phyloP scores from a whole-genome alignment of 2,329 filamentous ascomycete genomes.

The Orbilia quercus region DNA sequence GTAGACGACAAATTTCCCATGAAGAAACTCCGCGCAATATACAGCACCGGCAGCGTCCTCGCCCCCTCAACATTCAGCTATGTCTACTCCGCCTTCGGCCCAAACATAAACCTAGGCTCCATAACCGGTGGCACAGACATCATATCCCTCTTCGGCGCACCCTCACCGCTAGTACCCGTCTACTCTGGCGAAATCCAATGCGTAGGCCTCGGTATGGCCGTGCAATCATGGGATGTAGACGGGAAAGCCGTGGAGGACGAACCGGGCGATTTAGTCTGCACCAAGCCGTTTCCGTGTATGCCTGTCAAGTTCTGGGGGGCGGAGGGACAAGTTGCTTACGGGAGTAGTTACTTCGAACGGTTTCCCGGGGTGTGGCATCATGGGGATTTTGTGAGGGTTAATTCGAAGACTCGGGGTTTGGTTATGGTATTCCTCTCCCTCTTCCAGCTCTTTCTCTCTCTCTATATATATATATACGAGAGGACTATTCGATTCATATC shows the following conservation, averaged over 20 bases:
- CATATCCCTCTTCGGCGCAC: slow-evolving; percentile 90
- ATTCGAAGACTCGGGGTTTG: slow-evolving; percentile 78
- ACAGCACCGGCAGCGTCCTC: slow-evolving; percentile 91
- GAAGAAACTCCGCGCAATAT: slow-evolving; percentile 80
- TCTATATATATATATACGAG: too few relatives aligned
- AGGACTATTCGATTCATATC: too few relatives aligned
- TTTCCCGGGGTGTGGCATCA: slow-evolving; percentile 87
- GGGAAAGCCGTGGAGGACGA: slow-evolving; percentile 68
- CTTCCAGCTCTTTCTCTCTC: too few relatives aligned
- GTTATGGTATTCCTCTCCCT: too few relatives aligned
- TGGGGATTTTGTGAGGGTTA: slow-evolving; percentile 85
- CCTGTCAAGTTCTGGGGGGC: slow-evolving; percentile 88
- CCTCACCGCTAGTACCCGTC: slow-evolving; percentile 80
- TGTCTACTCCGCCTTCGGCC: slow-evolving; percentile 84
- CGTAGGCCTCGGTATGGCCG: slow-evolving; percentile 81
- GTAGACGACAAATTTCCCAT: slow-evolving; percentile 67
- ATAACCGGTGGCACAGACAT: slow-evolving; percentile 97
- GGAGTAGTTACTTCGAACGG: slow-evolving; percentile 84
- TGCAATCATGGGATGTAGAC: slow-evolving; percentile 71
- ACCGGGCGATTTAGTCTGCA: slow-evolving; percentile 88
- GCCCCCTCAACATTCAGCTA: slow-evolving; percentile 93
- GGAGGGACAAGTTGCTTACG: slow-evolving; percentile 79
- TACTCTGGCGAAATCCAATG: slow-evolving; percentile 80
- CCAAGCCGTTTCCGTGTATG: slow-evolving; percentile 86
- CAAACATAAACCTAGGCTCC: slow-evolving; percentile 83